These are phyloP conservation scores for Strobilomyces echinocephalus DNA, from an alignment of 768 basidiomycete genomes.

Conservation along the genomic window DNA sequence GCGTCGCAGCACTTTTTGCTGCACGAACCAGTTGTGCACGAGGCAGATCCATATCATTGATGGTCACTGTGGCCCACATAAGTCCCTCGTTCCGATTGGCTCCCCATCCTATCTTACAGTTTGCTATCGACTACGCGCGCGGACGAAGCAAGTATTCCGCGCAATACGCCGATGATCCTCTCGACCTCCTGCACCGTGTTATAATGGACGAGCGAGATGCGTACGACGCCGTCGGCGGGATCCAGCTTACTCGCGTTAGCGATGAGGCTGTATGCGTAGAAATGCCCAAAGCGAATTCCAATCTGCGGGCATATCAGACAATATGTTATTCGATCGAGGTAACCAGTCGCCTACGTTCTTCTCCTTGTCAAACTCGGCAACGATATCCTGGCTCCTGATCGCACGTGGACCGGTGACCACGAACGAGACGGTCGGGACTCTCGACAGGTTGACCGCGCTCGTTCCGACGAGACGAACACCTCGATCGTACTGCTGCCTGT, in stretches of 20 bases:
- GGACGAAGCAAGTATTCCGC: slow-evolving; percentile 39
- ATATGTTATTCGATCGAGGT: background rate
- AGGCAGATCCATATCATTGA: too few relatives aligned
- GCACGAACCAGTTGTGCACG: too few relatives aligned
- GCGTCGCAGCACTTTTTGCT: too few relatives aligned
- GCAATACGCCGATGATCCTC: slow-evolving; percentile 50
- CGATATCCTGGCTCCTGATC: slow-evolving; percentile 59
- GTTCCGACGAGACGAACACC: slow-evolving; percentile 70
- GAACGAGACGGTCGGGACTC: slow-evolving; percentile 71
- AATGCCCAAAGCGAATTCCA: slow-evolving; percentile 75
- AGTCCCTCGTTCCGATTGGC: too few relatives aligned
- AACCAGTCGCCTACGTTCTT: slow-evolving; percentile 47
- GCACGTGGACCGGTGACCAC: slow-evolving; percentile 56
- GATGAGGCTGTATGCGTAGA: slow-evolving; percentile 50
- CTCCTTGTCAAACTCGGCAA: slow-evolving; percentile 57
- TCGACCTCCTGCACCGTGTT: slow-evolving; percentile 71
- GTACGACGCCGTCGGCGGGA: slow-evolving; percentile 60
- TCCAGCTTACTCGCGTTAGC: slow-evolving; percentile 41
- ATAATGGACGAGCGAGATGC: slow-evolving; percentile 76
- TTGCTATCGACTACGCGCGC: background rate
- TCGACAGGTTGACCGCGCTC: slow-evolving; percentile 36
- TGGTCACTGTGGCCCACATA: too few relatives aligned
- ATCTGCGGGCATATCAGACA: slow-evolving; percentile 39
- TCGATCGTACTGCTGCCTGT: slow-evolving; percentile 42
- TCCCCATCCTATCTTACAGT: background rate